phyloP scores from a whole-genome alignment of 352 stramenopile genomes.

The Achlya hypogyna region DNA sequence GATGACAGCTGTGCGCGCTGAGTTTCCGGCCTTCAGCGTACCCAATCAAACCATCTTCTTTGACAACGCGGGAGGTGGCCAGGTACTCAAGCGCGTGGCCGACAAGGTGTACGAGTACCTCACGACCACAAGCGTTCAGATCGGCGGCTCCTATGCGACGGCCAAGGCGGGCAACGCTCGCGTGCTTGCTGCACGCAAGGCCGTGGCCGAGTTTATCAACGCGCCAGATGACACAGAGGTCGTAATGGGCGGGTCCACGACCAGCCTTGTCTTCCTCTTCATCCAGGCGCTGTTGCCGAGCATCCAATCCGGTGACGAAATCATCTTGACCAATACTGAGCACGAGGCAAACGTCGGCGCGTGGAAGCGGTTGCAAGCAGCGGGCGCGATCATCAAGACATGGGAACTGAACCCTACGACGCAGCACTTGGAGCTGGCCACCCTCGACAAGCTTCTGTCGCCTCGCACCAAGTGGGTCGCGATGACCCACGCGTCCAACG shows the following conservation, averaged over 20 bases:
- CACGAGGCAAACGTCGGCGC: constrained; percentile 21
- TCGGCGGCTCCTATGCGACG: constrained; percentile 6
- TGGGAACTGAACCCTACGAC: constrained; percentile 5
- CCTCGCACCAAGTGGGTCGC: constrained; percentile 17
- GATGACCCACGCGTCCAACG: constrained; percentile 20
- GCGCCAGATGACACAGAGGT: constrained; percentile 11
- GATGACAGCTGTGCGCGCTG: constrained; percentile 11
- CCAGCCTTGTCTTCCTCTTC: constrained; percentile 13
- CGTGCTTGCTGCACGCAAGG: constrained; percentile 11
- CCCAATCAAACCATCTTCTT: constrained; percentile 12
- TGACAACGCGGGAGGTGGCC: constrained; percentile 19
- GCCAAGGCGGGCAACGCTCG: neutral
- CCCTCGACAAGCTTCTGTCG: constrained; percentile 5
- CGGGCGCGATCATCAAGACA: constrained; percentile 1
- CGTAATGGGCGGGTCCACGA: constrained; percentile 20
- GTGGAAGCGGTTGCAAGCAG: constrained; percentile 8
- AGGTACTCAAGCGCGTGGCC: constrained; percentile 19
- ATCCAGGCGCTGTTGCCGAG: constrained; percentile 10
- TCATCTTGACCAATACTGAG: constrained; percentile 18
- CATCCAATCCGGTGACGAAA: constrained; percentile 12
- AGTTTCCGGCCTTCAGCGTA: constrained; percentile 14
- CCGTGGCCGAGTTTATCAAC: constrained; percentile 15
- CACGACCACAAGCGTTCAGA: constrained; percentile 6
- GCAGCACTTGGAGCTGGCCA: neutral
- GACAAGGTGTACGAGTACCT: constrained; percentile 19